A percentile compares a stretch with the other conserved stretches of the same genome.
Evolutionary conservation across 2,329 filamentous ascomycete genomes (phyloP).

Genomic region (Coniochaeta sp.): DNA sequence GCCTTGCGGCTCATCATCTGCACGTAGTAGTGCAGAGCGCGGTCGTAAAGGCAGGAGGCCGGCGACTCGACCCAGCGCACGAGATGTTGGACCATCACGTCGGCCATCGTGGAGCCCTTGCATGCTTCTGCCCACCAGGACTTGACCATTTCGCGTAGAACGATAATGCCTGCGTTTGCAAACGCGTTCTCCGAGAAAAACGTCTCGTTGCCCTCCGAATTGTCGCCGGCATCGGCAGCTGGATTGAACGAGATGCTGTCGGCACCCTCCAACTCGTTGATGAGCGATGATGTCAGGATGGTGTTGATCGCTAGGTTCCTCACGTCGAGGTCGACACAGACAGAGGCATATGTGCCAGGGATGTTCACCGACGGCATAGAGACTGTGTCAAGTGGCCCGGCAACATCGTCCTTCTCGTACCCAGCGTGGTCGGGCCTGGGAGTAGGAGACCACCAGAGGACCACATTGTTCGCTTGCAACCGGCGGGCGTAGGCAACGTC

Average conservation of each 20-base stretch:
- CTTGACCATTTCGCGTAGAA: slow-evolving; percentile 97
- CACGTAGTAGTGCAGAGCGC: slow-evolving; percentile 91
- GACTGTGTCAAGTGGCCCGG: slow-evolving; percentile 75
- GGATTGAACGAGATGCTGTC: slow-evolving; percentile 84
- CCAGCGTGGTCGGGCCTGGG: slow-evolving; percentile 90
- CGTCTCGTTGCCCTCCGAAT: slow-evolving; percentile 54
- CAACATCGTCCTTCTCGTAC: slow-evolving; percentile 86
- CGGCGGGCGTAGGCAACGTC: slow-evolving; percentile 91
- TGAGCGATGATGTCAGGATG: slow-evolving; percentile 88
- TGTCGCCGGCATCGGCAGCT: slow-evolving; percentile 53
- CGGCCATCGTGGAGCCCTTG: slow-evolving; percentile 85
- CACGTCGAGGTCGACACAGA: slow-evolving; percentile 91
- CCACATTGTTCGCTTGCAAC: slow-evolving; percentile 83
- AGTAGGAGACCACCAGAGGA: slow-evolving; percentile 92
- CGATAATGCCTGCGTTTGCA: slow-evolving; percentile 81
- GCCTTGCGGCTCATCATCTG: slow-evolving; percentile 98
- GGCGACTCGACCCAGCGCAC: slow-evolving; percentile 96
- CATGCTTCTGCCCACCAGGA: slow-evolving; percentile 97
- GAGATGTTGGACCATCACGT: slow-evolving; percentile 94
- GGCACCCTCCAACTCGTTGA: slow-evolving; percentile 90
- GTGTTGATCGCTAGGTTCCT: slow-evolving; percentile 97
- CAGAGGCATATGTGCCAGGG: slow-evolving; percentile 87
- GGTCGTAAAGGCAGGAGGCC: slow-evolving; percentile 90
- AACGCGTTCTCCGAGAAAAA: slow-evolving; percentile 87
- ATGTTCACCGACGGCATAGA: slow-evolving; percentile 92